These are phyloP conservation scores for Macrolepiota dolichaula DNA, from an alignment of 768 basidiomycete species.

Conservation along the genomic window DNA sequence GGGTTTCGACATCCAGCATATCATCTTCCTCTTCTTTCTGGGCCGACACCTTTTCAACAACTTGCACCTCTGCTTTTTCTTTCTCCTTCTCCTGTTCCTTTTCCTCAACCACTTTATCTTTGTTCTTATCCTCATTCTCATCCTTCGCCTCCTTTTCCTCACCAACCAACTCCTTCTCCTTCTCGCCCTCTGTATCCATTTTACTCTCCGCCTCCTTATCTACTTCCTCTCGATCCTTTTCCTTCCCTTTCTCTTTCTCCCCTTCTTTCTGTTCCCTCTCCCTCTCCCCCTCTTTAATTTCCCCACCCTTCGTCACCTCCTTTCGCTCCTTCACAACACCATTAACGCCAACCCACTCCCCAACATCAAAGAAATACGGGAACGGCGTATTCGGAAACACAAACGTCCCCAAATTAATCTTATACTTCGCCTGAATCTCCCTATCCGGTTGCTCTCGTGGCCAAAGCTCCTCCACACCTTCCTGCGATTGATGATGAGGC, in stretches of 20 bases:
- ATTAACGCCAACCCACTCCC: conserved; percentile 15
- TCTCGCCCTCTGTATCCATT: conserved; percentile 9
- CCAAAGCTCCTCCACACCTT: conserved; percentile 8
- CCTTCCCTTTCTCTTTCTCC: conserved; percentile 14
- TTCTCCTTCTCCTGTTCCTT: conserved; percentile 15
- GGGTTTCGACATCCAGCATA: conserved; percentile 39
- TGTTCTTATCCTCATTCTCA: conserved; percentile 13
- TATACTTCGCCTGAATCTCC: conserved; percentile 23
- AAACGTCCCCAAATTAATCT: conserved; percentile 51
- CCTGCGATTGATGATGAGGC: neutral
- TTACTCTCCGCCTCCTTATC: conserved; percentile 12
- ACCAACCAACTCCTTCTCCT: neutral
- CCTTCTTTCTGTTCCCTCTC: conserved; percentile 13
- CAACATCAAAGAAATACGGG: conserved; percentile 48
- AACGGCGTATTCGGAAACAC: conserved; percentile 58
- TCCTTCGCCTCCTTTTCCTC: conserved; percentile 14
- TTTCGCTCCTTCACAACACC: conserved; percentile 14
- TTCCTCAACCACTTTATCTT: conserved; percentile 15
- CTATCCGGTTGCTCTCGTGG: conserved; percentile 10
- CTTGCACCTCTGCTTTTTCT: conserved; percentile 9
- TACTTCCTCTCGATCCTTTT: neutral
- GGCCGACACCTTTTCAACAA: conserved; percentile 3
- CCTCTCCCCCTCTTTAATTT: conserved; percentile 16
- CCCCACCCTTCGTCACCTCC: conserved; percentile 18
- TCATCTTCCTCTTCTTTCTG: conserved; percentile 16